Evolutionary conservation across 1,139 yeast species (phyloP), one percentile per base, ranked within the genome.

Genomic region (Entelexis paramagnoliae): DNA sequence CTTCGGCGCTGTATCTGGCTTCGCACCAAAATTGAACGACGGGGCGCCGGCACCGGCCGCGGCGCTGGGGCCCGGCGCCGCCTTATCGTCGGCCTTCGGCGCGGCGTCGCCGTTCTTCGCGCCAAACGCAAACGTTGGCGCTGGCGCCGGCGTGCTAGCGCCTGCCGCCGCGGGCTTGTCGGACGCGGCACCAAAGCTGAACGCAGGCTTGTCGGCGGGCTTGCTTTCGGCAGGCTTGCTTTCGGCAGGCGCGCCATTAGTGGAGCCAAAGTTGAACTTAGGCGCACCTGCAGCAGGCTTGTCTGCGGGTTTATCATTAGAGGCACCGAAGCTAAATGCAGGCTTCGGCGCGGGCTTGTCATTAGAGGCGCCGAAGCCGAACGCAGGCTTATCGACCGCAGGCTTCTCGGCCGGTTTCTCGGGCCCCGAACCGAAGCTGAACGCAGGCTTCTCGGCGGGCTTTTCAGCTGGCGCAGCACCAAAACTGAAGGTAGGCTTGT

Each of bases 371-470:
- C 33, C 33, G 11, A 30, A 30, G 33, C 33, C 36, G 32, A 47
- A 39, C 17, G 52, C 35, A 17, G 29, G 20, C 13, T 26, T 24
- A 7, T 26, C 28, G 53, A 63, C 63, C 17, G 65, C 53, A 16
- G 68, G 62, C 48, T 62, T 50, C 5, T 55, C 58, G 19, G 56
- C 55, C 46, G 57, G 48, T 42, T 39, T 30, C 8, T 22, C 36
- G 6, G 46, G n/a, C n/a, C n/a, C n/a, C n/a, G n/a, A n/a, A n/a
- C 64, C 64, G 53, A 63, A 63, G 28, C 58, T 50, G 51, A 63
- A 64, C 22, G 65, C 53, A 16, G 68, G 63, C 48, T 62, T 50
- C 4, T 55, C 58, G 19, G 56, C 55, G 42, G 57, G 48, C 49
- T 48, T 40, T 4, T 34, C 33, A 4, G 46, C 48, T 22, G 42